Base-by-base conservation (phyloP, 306 rosid species). In the Purshia tridentata region DNA sequence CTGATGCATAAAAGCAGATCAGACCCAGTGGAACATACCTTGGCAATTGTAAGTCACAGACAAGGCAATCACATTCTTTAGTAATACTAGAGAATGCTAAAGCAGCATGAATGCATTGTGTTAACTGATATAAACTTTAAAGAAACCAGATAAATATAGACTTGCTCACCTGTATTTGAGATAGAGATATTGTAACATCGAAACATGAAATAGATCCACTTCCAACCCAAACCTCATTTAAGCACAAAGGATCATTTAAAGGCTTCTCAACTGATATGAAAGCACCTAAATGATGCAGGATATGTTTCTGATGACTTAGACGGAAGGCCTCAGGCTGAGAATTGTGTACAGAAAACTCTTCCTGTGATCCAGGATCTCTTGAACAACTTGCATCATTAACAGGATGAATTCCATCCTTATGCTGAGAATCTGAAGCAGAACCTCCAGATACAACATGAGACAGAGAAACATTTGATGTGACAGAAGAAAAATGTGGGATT, bases 401-500 rank as follows among this genome's bases (percentile, higher is more conserved):
- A 66, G 81, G 73, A 62, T 62, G 81, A 80, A 77, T 72, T 65
- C 60, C 85, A 77, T 72, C 78, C 29, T 14, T 15, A 40, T 78
- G 79, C 73, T 78, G 88, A 78, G 61, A 70, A 80, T 69, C 78
- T 55, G 78, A 39, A 72, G 81, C 56, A 73, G 75, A 40, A 81
- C 81, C 85, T 61, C 80, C 86, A 69, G 86, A 81, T 55, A 66
- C 80, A 81, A 51, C 22, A 72, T 61, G 81, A 75, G 86, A 58
- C 40, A 82, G 72, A 55, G 61, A 65, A 73, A 29, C 69, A 72
- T 81, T 69, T 42, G 79, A 83, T 58, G 71, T 68, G 66, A 63
- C 79, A 51, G 93, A 84, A 80, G 92, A 81, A 81, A 89, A 84
- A 68, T 84, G 90, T 45, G 98, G 93, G 70, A 80, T 80, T 83